A percentile compares a stretch with the other conserved stretches of the same genome.
Evolutionary conservation across 371 early-diverging fungal genomes (phyloP).

Genomic region (Actinomucor elegans): DNA sequence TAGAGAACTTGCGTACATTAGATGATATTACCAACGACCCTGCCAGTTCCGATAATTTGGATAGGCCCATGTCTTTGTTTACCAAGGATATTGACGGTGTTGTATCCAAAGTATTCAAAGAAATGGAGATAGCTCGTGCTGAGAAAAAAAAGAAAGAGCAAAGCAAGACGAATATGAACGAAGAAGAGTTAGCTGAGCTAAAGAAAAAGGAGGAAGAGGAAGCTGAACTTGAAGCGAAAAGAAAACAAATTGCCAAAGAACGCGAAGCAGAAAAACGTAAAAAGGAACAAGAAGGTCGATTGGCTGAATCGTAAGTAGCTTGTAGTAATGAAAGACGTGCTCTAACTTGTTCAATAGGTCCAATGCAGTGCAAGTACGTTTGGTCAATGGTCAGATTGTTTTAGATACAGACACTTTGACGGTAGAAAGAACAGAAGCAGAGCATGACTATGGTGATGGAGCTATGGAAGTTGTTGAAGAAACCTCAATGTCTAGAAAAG

Average conservation of each 20-base stretch:
- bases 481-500: conserved; percentile 47
- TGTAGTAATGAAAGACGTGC: background rate
- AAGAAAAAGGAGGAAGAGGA: conserved; percentile 26
- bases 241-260: conserved; percentile 5
- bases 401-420: conserved; percentile 62
- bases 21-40: conserved; percentile 47
- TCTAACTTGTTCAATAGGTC: too few species aligned
- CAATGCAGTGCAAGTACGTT: conserved; percentile 58
- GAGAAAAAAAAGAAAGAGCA: conserved; percentile 20
- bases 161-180: conserved; percentile 15
- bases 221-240: background rate
- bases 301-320: conserved; percentile 31
- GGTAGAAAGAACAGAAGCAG: conserved; percentile 31
- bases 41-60: conserved; percentile 28
- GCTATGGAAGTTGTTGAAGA: conserved; percentile 73
- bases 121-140: conserved; percentile 31
- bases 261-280: conserved; percentile 10
- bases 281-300: conserved; percentile 8
- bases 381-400: conserved; percentile 66
- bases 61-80: conserved; percentile 50
- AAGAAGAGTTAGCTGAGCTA: conserved; percentile 18
- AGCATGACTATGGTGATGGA: conserved; percentile 28
- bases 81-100: conserved; percentile 51
- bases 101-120: conserved; percentile 49
- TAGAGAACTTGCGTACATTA: conserved; percentile 28